Evolutionary conservation across 23 red algal genomes (phyloP), one percentile per base, ranked within the genome.

Genomic region (Gracilaria vermiculophylla): DNA sequence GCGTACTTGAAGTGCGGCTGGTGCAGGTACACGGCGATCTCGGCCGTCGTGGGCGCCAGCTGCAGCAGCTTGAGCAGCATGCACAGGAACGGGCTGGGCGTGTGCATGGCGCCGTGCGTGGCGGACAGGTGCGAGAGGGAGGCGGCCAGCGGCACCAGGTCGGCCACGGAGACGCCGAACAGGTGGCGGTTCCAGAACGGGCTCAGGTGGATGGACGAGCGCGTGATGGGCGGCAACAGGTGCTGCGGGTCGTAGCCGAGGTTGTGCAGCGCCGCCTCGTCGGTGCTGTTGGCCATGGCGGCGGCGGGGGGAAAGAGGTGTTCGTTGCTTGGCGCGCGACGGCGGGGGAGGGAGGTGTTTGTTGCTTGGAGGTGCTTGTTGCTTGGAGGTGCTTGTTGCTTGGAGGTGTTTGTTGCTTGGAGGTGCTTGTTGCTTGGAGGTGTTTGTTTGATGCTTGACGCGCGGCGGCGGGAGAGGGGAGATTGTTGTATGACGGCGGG

Each of bases 41-140:
- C 80, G 11, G 79, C 43, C 3, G 60, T 50, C 16, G 88, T 90
- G 45, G 89, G 89, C 19, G 67, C 71, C 6, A 97, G 90, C 62
- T 97, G 95, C 20, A 97, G 83, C 19, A 97, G 85, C 76, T 97
- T 97, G 77, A 97, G 86, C 10, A 90, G 36, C 49, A 97, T 91
- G 53, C 95, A 97, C n/a, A 97, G 36, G 72, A 97, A 97, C 20
- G 95, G 90, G 24, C 81, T 71, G 15, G 95, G 89, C 31, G 57
- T 75, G 40, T 61, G 72, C 36, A 67, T 75, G 13, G 85, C 21
- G 23, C 53, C 56, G n/a, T 62, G 37, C 23, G 70, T 60, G 42
- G 77, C 90, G 31, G 73, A 75, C 49, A 92, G 51, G 55, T 94
- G 60, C 6, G 36, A 42, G n/a, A 93, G 82, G 24, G 75, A 51